Percentiles rank a stretch among this genome's conserved stretches.
Evolutionary conservation across 1,139 yeast genomes (phyloP).

Genomic region (Starmera stellimalicola): DNA sequence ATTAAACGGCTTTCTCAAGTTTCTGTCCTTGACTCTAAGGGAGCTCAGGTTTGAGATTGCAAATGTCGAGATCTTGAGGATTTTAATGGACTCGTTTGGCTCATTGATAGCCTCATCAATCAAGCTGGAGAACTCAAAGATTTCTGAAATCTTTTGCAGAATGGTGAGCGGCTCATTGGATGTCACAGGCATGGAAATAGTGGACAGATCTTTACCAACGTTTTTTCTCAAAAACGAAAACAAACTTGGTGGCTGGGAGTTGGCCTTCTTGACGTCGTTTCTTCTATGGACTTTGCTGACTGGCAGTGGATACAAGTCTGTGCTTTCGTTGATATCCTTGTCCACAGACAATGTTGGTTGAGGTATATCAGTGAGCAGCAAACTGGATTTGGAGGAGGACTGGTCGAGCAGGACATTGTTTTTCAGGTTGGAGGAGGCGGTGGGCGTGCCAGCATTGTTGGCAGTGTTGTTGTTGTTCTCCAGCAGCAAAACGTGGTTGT

Average conservation of each 20-base stretch:
- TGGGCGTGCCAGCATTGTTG: neutral
- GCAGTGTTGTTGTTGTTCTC: slow-evolving; percentile 5
- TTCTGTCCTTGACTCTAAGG: slow-evolving; percentile 64
- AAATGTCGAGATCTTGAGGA: slow-evolving; percentile 70
- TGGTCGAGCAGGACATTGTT: slow-evolving; percentile 15
- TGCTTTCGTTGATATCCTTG: slow-evolving; percentile 9
- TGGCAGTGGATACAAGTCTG: slow-evolving; percentile 58
- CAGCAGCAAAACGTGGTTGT: slow-evolving; percentile 12
- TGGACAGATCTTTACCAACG: slow-evolving; percentile 82
- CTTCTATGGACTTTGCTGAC: slow-evolving; percentile 40
- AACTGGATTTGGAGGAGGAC: slow-evolving; percentile 3
- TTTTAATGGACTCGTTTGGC: slow-evolving; percentile 43
- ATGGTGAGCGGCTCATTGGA: slow-evolving; percentile 86
- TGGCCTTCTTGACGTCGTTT: slow-evolving; percentile 48
- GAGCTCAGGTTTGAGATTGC: slow-evolving; percentile 69
- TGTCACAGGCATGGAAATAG: slow-evolving; percentile 90
- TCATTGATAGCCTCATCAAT: slow-evolving; percentile 48
- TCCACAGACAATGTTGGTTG: slow-evolving; percentile 4
- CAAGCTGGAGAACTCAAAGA: slow-evolving; percentile 64
- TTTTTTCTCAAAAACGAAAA: slow-evolving; percentile 75
- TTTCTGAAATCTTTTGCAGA: slow-evolving; percentile 70
- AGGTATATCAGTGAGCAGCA: slow-evolving; percentile 9
- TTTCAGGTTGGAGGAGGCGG: slow-evolving; percentile 7
- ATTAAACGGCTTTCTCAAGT: slow-evolving; percentile 82
- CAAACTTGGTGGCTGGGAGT: slow-evolving; percentile 71